A percentile compares a stretch with the other conserved stretches of the same genome.
phyloP scores from a whole-genome alignment of 2,329 filamentous ascomycete genomes.

The Tolypocladium sp. region DNA sequence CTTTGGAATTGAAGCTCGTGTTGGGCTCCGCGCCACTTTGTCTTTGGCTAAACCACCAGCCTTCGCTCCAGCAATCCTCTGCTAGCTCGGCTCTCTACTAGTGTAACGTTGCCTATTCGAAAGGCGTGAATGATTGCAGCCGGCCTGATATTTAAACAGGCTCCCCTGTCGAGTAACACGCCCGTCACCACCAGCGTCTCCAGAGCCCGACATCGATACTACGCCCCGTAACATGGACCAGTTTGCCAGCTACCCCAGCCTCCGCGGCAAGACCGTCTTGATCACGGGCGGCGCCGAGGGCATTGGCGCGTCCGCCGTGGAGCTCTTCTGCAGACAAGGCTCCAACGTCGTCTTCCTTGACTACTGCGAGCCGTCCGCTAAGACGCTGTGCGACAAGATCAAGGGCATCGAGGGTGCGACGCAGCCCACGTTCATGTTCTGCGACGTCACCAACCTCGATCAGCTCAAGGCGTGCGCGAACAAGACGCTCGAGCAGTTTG shows the following conservation, averaged over 20 bases:
- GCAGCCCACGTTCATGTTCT: conserved; percentile 28
- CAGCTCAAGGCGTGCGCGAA: conserved; percentile 22
- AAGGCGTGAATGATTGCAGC: not conserved
- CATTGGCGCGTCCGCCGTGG: conserved; percentile 34
- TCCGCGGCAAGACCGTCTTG: conserved; percentile 29
- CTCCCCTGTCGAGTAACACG: not conserved
- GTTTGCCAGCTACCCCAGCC: conserved; percentile 30
- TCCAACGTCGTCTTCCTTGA: conserved; percentile 35
- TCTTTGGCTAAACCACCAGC: not conserved
- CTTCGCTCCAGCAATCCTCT: not conserved
- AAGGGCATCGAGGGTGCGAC: conserved; percentile 3
- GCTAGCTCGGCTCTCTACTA: not conserved
- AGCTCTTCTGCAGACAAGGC: conserved; percentile 34
- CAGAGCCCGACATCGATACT: not conserved
- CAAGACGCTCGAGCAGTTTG: conserved; percentile 17
- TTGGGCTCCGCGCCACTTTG: too few species aligned
- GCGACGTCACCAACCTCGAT: conserved; percentile 30
- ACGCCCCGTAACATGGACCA: conserved; percentile 1
- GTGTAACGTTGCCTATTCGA: not conserved
- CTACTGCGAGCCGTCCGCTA: conserved; percentile 20
- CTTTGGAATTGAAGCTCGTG: too few species aligned
- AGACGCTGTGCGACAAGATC: conserved; percentile 17
- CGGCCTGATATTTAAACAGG: not conserved
- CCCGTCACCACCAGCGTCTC: not conserved
- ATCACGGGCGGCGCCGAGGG: conserved; percentile 37